phyloP scores from a whole-genome alignment of 768 basidiomycete genomes.

The Pholiota conissans region DNA sequence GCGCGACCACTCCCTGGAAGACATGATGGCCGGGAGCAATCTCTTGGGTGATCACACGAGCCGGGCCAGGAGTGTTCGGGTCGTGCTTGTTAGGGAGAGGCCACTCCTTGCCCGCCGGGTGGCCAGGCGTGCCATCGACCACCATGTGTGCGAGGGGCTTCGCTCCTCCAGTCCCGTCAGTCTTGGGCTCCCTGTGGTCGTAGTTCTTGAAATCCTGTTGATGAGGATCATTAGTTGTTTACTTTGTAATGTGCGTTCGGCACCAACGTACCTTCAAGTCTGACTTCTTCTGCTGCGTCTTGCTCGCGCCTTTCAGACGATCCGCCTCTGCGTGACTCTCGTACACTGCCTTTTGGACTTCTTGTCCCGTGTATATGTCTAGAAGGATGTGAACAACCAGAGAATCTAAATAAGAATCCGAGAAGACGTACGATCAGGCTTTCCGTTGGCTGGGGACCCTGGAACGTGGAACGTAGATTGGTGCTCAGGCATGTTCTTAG shows the following conservation, averaged over 20 bases:
- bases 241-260: no score
- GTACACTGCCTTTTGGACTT: constrained; percentile 7
- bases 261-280: neutral
- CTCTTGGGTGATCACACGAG: constrained; percentile 8
- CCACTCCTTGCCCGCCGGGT: neutral
- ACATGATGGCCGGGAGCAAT: neutral
- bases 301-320: neutral
- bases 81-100: neutral
- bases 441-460: neutral
- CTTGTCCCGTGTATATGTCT: constrained; percentile 2
- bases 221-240: no score
- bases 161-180: neutral
- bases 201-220: neutral
- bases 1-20: constrained; percentile 7
- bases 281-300: neutral
- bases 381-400: neutral
- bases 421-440: neutral
- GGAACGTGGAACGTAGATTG: neutral
- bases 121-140: neutral
- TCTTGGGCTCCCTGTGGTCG: neutral
- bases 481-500: constrained; percentile 2
- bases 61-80: neutral
- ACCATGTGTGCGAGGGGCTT: constrained; percentile 1
- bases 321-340: neutral
- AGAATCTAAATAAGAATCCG: no score